A percentile compares a stretch with the other conserved stretches of the same genome.
Evolutionary conservation across 495 filamentous ascomycete species (phyloP).

Genomic region (Aspergillus nanangensis): DNA sequence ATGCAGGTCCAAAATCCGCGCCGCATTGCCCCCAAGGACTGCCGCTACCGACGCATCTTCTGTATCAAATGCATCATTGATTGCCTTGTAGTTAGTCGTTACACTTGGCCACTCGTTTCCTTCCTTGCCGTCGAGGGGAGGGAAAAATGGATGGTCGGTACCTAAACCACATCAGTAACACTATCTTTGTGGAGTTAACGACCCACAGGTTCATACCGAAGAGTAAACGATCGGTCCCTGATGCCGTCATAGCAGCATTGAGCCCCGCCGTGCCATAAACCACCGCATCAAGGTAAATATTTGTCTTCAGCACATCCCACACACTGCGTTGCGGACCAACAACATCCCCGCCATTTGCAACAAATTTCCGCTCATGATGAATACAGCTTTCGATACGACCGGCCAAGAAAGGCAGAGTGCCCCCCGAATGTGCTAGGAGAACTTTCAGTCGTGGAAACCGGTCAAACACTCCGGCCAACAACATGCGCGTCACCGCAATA

Average conservation of each 20-base stretch:
- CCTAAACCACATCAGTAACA: conserved; percentile 32
- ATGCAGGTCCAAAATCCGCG: conserved; percentile 55
- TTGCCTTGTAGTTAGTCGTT: conserved; percentile 67
- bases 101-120: conserved; percentile 80
- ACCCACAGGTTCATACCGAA: conserved; percentile 64
- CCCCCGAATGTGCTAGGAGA: conserved; percentile 83
- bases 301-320: conserved; percentile 80
- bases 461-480: conserved; percentile 80
- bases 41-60: conserved; percentile 43
- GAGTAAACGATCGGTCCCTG: conserved; percentile 59
- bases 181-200: conserved; percentile 3
- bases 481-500: conserved; percentile 85
- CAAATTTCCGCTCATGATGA: conserved; percentile 67
- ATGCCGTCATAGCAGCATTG: conserved; percentile 59
- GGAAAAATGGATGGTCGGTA: conserved; percentile 95
- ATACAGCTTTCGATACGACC: conserved; percentile 88
- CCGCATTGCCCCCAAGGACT: conserved; percentile 68
- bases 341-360: conserved; percentile 44
- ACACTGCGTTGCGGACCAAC: conserved; percentile 53
- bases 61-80: conserved; percentile 53
- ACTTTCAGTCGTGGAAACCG: conserved; percentile 64
- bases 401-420: conserved; percentile 83
- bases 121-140: conserved; percentile 57
- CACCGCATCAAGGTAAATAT: conserved; percentile 88
- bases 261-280: conserved; percentile 72